These are phyloP conservation scores for Fusarium sp. DNA, from an alignment of 2,329 filamentous ascomycete species.

Conservation along the genomic window DNA sequence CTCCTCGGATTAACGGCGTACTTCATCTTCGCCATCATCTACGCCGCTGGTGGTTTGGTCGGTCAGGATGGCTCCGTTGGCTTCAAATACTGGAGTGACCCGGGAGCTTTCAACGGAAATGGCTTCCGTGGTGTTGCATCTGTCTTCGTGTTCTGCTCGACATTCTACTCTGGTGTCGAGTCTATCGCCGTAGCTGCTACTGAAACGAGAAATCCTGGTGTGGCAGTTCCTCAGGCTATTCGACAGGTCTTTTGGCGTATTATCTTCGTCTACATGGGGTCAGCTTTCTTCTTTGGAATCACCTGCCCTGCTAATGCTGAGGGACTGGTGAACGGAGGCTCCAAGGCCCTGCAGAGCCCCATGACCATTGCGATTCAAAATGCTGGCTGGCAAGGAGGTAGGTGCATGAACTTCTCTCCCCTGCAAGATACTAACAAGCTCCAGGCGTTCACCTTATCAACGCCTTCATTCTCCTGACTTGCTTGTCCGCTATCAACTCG, in stretches of 20 bases:
- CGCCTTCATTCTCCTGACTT: slow-evolving; percentile 78
- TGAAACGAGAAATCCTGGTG: slow-evolving; percentile 66
- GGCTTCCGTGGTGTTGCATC: slow-evolving; percentile 72
- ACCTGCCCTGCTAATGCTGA: slow-evolving; percentile 75
- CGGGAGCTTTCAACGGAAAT: slow-evolving; percentile 73
- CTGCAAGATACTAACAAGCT: slow-evolving; percentile 1
- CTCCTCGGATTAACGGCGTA: slow-evolving; percentile 74
- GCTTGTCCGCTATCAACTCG: slow-evolving; percentile 76
- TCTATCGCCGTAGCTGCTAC: slow-evolving; percentile 70
- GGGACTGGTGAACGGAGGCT: slow-evolving; percentile 67
- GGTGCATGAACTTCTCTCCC: neutral
- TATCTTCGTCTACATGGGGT: slow-evolving; percentile 72
- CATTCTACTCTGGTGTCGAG: slow-evolving; percentile 75
- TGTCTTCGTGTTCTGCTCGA: slow-evolving; percentile 76
- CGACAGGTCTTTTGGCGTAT: slow-evolving; percentile 70
- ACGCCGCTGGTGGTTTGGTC: slow-evolving; percentile 72
- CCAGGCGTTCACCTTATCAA: slow-evolving; percentile 76
- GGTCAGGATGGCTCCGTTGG: slow-evolving; percentile 68
- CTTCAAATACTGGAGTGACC: slow-evolving; percentile 76
- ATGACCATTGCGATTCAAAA: slow-evolving; percentile 79
- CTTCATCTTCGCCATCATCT: slow-evolving; percentile 78
- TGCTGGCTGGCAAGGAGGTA: slow-evolving; percentile 75
- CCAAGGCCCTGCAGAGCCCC: slow-evolving; percentile 73
- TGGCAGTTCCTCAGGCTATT: slow-evolving; percentile 66
- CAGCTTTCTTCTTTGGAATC: slow-evolving; percentile 78